Evolutionary conservation across 495 filamentous ascomycete species (phyloP), one percentile per base, ranked within the genome.

Genomic region (Aspergillus bridgeri): DNA sequence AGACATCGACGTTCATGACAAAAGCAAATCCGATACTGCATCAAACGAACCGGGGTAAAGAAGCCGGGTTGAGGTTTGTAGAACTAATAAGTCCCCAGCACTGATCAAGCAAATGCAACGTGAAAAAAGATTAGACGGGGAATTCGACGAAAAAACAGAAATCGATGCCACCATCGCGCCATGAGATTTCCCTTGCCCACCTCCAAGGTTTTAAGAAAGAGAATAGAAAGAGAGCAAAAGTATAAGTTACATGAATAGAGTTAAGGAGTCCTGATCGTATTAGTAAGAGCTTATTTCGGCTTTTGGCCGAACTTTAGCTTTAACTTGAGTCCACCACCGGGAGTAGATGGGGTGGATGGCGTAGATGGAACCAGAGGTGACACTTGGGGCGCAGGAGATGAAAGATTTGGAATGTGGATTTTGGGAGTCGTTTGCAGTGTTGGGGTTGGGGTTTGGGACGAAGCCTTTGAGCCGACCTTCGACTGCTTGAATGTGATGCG

Each of bases 401-500:
- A 52, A 27, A 57, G 61, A 3, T 69, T 74, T 8, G 76, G 74
- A 6, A 77, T 75, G 42, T 70, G 67, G 23, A 77, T 51, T 56
- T 76, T 79, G 18, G 75, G 67, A 22, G 70, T 59, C 23, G 48
- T 56, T 22, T 59, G 65, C 15, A 53, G 49, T 21, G 43, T 53
- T 44, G 63, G 53, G 33, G 27, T 63, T 24, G 52, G 45, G 4
- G 45, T 60, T 17, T 60, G 48, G 17, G 68, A 65, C 18, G 73
- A 62, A 0, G 69, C 66, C 46, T 59, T 62, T 17, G 60, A 18
- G 50, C 45, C 58, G 7, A 61, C 60, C 62, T 77, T 77, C 54
- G 71, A 67, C 59, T 75, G 70, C 57, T 79, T 79, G 66, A 79
- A 79, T 22, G 74, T 77, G 54, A 79, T 76, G 0, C 75, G 68